Percentiles rank a stretch among this genome's conserved stretches.
Conservation (phyloP, 2,329 filamentous ascomycete genomes). For the Botrytis fabae region DNA sequence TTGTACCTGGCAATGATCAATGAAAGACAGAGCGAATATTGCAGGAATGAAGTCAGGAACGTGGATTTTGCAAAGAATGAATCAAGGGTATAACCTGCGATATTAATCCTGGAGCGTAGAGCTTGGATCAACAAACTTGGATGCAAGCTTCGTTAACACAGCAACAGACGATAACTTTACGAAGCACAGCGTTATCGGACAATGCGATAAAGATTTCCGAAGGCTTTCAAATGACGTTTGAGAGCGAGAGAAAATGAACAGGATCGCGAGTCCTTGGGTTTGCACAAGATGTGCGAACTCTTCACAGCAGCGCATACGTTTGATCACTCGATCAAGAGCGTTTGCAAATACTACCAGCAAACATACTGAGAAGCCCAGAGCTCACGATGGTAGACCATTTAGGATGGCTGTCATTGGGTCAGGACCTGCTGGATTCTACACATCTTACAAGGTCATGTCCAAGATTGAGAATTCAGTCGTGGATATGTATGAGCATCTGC, state of each 20-base stretch:
- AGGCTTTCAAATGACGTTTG: constrained; percentile 26
- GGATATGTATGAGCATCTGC: constrained; percentile 95
- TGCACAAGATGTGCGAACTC: constrained; percentile 35
- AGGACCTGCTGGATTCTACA: constrained; percentile 94
- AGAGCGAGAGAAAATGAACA: constrained; percentile 32
- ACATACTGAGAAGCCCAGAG: constrained; percentile 34
- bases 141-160: constrained; percentile 36
- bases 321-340: constrained; percentile 3
- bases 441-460: constrained; percentile 79
- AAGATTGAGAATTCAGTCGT: constrained; percentile 71
- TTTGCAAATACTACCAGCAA: constrained; percentile 20
- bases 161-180: constrained; percentile 35
- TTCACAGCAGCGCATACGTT: constrained; percentile 16
- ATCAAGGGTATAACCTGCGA: constrained; percentile 27
- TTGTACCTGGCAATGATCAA: constrained; percentile 42
- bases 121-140: constrained; percentile 20
- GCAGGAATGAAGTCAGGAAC: constrained; percentile 31
- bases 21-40: constrained; percentile 13
- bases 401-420: constrained; percentile 89
- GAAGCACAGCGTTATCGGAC: constrained; percentile 21
- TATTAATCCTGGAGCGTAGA: not conserved
- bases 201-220: constrained; percentile 30
- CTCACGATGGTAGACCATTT: constrained; percentile 52
- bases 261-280: constrained; percentile 31
- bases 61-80: constrained; percentile 27